These are phyloP conservation scores for Rhodotorula glutinis DNA, from an alignment of 1,284 basidiomycete genomes.

Conservation along the genomic window DNA sequence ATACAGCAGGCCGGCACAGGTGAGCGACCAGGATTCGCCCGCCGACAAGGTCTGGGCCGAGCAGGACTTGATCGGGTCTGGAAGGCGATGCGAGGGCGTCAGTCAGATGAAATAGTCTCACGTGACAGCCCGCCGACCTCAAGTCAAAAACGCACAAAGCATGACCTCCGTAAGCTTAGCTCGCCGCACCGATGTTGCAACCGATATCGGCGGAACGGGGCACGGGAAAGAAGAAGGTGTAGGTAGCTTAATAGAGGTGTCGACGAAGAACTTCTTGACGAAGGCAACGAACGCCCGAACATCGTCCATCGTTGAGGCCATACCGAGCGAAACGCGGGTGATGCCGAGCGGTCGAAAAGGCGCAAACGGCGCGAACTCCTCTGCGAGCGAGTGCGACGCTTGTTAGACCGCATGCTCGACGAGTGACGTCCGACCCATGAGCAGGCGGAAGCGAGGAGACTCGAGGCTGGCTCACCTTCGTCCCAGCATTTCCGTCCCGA, in stretches of 20 bases:
- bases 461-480: slow-evolving; percentile 16
- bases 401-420: too few relatives aligned
- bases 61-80: slow-evolving; percentile 42
- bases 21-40: slow-evolving; percentile 19
- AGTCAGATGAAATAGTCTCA: background rate
- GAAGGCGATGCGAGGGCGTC: background rate
- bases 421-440: too few relatives aligned
- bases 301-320: slow-evolving; percentile 30
- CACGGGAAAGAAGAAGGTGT: background rate
- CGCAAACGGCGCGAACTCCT: slow-evolving; percentile 31
- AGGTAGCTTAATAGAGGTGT: background rate
- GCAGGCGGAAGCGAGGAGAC: too few relatives aligned
- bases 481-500: slow-evolving; percentile 33
- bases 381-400: background rate
- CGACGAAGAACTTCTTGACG: slow-evolving; percentile 29
- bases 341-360: slow-evolving; percentile 26
- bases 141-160: slow-evolving; percentile 16
- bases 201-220: background rate
- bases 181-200: background rate
- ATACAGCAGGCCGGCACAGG: slow-evolving; percentile 26
- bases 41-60: slow-evolving; percentile 13
- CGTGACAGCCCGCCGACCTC: background rate
- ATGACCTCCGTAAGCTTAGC: slow-evolving; percentile 16
- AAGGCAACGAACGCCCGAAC: slow-evolving; percentile 30
- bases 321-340: slow-evolving; percentile 35